A percentile compares a stretch with the other conserved stretches of the same genome.
phyloP scores from a whole-genome alignment of 805 yeast genomes.

The Kregervanrija fluxuum region DNA sequence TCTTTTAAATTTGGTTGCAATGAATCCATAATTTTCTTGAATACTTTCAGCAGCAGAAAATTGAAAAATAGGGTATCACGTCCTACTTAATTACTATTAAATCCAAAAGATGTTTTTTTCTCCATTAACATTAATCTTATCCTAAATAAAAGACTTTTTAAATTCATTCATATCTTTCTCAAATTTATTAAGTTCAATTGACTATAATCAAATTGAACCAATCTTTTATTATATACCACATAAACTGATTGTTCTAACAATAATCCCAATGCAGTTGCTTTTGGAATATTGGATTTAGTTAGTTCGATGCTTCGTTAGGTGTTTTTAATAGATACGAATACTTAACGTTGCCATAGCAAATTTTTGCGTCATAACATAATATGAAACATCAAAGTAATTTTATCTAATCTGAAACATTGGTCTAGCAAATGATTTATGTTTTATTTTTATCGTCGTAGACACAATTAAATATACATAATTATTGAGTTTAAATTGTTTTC shows the following conservation, averaged over 20 bases:
- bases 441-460: too few species aligned
- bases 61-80: slow-evolving; percentile 54
- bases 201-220: slow-evolving; percentile 71
- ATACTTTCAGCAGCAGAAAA: slow-evolving; percentile 45
- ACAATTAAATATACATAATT: too few species aligned
- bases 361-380: too few species aligned
- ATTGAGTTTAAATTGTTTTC: too few species aligned
- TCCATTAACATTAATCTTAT: slow-evolving; percentile 84
- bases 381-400: too few species aligned
- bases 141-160: slow-evolving; percentile 84
- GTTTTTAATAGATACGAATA: slow-evolving; percentile 71
- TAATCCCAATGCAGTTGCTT: slow-evolving; percentile 94
- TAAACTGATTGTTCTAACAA: slow-evolving; percentile 88
- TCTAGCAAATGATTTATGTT: too few species aligned
- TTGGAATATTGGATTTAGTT: slow-evolving; percentile 80
- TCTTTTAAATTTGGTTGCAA: slow-evolving; percentile 9
- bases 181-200: slow-evolving; percentile 57
- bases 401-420: too few species aligned
- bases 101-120: slow-evolving; percentile 80
- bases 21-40: slow-evolving; percentile 20
- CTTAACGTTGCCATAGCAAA: slow-evolving; percentile 63
- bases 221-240: slow-evolving; percentile 69
- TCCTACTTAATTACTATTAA: slow-evolving; percentile 45
- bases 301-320: slow-evolving; percentile 71
- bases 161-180: slow-evolving; percentile 71